phyloP scores from a whole-genome alignment of 2,329 filamentous ascomycete species.

The Amylocarpus encephaloides region DNA sequence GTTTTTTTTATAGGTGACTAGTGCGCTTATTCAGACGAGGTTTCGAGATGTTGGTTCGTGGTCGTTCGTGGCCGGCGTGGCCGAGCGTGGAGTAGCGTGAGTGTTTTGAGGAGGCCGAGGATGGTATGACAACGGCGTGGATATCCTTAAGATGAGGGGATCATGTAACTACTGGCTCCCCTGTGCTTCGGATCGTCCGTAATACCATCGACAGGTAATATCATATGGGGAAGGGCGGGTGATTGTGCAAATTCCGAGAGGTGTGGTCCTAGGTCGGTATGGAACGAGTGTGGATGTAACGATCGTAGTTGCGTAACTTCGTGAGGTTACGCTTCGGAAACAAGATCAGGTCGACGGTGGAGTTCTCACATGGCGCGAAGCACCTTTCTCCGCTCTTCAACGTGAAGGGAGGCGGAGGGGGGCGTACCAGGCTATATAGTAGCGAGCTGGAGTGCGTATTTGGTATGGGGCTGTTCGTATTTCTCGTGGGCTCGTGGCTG shows the following conservation, averaged over 20 bases:
- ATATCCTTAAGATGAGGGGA: background rate
- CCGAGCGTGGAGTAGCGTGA: too few relatives aligned
- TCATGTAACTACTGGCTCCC: background rate
- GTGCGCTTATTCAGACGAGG: conserved; percentile 9
- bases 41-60: background rate
- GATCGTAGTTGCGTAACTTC: background rate
- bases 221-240: background rate
- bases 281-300: conserved; percentile 8
- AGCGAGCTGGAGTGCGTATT: conserved; percentile 9
- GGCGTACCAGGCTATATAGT: conserved; percentile 19
- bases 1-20: background rate
- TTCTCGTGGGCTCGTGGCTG: too few relatives aligned
- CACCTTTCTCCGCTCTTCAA: background rate
- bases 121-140: background rate
- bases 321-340: background rate
- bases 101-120: conserved; percentile 11
- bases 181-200: background rate
- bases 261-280: background rate
- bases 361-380: background rate
- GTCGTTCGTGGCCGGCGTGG: too few relatives aligned
- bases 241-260: background rate
- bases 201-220: conserved; percentile 3
- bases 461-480: background rate
- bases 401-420: conserved; percentile 1
- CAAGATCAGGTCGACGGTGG: background rate